A percentile compares a stretch with the other conserved stretches of the same genome.
Evolutionary conservation across 1,284 basidiomycete genomes (phyloP).

Genomic region (Gomphus bonarii): DNA sequence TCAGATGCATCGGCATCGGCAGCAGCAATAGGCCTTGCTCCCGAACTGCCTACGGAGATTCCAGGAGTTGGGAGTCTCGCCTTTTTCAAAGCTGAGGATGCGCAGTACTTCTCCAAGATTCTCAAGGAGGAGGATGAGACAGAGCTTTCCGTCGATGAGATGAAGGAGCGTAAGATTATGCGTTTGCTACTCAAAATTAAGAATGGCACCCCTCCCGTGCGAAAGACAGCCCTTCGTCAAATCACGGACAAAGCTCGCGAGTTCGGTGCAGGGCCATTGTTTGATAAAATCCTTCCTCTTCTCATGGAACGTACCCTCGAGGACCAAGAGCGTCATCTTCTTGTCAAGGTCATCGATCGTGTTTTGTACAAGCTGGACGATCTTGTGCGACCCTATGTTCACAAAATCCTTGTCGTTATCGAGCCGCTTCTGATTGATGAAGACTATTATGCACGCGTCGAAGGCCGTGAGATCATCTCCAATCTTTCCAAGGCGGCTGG

Average conservation of each 20-base stretch:
- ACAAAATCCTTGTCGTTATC: conserved; percentile 99
- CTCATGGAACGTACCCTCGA: conserved; percentile 99
- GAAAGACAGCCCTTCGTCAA: conserved; percentile 94
- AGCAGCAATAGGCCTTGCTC: conserved; percentile 84
- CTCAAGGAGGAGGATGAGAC: conserved; percentile 93
- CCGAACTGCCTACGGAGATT: conserved; percentile 96
- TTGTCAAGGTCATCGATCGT: conserved; percentile 99
- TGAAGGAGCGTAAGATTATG: conserved; percentile 99
- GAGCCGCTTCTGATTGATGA: conserved; percentile 99
- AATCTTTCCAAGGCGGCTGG: conserved; percentile 98
- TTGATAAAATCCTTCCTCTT: conserved; percentile 97
- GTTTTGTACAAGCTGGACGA: conserved; percentile 99
- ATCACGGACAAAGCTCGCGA: conserved; percentile 99
- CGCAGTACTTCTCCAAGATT: conserved; percentile 96
- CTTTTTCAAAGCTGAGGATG: conserved; percentile 98
- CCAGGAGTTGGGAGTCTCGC: conserved; percentile 95
- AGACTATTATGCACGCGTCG: conserved; percentile 98
- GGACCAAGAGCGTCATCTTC: conserved; percentile 95
- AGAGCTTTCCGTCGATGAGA: conserved; percentile 91
- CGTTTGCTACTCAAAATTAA: conserved; percentile 99
- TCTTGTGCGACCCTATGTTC: conserved; percentile 96
- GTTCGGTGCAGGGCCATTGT: conserved; percentile 97
- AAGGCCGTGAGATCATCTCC: conserved; percentile 98
- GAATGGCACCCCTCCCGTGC: conserved; percentile 96
- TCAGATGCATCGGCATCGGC: conserved; percentile 80